Base-by-base conservation (phyloP, 1,284 basidiomycete genomes). In the Leccinum griseonigrum region DNA sequence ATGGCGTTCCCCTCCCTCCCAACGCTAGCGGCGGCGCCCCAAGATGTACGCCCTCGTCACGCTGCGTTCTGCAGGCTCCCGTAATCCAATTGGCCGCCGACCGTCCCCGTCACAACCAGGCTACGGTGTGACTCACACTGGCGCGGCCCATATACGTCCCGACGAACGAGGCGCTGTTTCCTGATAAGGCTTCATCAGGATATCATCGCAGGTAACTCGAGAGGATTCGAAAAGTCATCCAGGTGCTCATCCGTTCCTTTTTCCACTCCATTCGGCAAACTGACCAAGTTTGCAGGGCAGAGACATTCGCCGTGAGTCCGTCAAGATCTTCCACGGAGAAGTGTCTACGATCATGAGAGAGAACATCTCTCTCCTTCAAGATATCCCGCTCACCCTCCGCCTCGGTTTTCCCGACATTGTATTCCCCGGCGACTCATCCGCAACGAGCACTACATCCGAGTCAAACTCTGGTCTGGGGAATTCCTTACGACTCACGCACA, bases 331-430 rank as follows among this genome's bases (percentile, higher is more conserved):
- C 76, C 87, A 92, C 56, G 97, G 96, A 34, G 87, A 94, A 62
- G 83, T 87, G 1, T 75, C 82, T 31, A 87, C 86, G 0, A 85
- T 97, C 64, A 81, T 94, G 14, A 85, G 85, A 57, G 94, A 97
- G 74, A 94, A 97, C 74, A 90, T 92, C 5, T 91, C 91, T 1
- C 78, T 97, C n/a, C 80, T 98, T 22, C 88, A 91, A 61, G 92
- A 92, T 66, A 85, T 87, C 5, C 90, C 95, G 0, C 82, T 90
- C 43, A 95, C 95, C 1, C 80, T 91, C 18, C 90, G 95, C 6
- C 86, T 99, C n/a, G 95, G 95, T 31, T 99, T 99, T 72, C 93
- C 96, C 0, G 97, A 98, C 69, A 95, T 97, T 2, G 95, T 97
- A 9, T 95, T 96, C 71, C 96, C 96, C 1, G 94, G 92, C 8